Percentiles rank a stretch among this genome's conserved stretches.
Evolutionary conservation across 2,329 filamentous ascomycete species (phyloP).

Genomic region (Neonectria magnoliae): DNA sequence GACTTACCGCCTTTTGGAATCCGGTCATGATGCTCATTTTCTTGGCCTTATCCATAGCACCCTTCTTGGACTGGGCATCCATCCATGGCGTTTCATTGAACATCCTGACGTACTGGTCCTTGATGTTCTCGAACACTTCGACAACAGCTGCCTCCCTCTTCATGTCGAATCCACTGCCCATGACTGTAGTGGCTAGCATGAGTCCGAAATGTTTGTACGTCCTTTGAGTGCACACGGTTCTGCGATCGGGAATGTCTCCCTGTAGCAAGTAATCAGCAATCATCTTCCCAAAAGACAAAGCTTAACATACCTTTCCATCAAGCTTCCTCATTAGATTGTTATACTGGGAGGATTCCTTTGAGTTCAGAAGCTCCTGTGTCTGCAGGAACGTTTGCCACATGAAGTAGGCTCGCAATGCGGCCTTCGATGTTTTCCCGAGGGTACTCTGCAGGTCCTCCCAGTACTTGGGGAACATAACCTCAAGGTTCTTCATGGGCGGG

Average conservation of each 20-base stretch:
- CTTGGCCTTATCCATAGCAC: constrained; percentile 15
- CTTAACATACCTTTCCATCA: constrained; percentile 15
- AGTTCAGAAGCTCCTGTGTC: constrained; percentile 19
- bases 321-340: background rate
- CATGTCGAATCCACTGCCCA: constrained; percentile 13
- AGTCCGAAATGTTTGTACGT: constrained; percentile 21
- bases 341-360: background rate
- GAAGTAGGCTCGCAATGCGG: constrained; percentile 25
- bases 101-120: background rate
- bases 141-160: background rate
- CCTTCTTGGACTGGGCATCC: constrained; percentile 2
- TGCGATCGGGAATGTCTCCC: background rate
- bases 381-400: constrained; percentile 32
- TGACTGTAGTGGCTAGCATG: background rate
- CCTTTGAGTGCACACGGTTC: constrained; percentile 9
- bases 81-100: constrained; percentile 22
- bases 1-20: constrained; percentile 14
- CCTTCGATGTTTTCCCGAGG: constrained; percentile 8
- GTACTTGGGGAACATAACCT: constrained; percentile 23
- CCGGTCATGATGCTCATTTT: constrained; percentile 9
- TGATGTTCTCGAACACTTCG: constrained; percentile 9
- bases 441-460: constrained; percentile 12
- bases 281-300: background rate
- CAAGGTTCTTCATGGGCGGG: constrained; percentile 10
- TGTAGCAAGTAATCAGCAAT: constrained; percentile 5